Conservation (phyloP, 176 grass and related monocot genomes). For the Chloris gayana region DNA sequence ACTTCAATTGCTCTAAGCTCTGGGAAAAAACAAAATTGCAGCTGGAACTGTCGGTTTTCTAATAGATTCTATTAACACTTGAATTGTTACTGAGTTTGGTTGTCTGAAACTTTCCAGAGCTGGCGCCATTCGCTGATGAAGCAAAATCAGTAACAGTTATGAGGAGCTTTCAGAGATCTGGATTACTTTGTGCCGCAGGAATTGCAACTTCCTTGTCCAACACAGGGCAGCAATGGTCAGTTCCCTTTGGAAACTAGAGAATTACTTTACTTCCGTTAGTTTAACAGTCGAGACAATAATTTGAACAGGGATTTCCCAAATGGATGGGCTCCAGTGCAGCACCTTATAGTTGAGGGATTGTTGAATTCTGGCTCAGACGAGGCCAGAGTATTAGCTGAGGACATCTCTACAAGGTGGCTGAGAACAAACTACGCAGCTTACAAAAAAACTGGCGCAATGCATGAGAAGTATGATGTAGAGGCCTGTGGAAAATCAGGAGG, state of each 20-base stretch:
- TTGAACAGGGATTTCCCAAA: conserved; percentile 88
- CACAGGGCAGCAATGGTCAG: conserved; percentile 86
- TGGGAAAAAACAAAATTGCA: background rate
- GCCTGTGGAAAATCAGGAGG: conserved; percentile 74
- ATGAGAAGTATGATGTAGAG: conserved; percentile 86
- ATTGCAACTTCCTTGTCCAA: conserved; percentile 84
- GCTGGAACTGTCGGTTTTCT: background rate
- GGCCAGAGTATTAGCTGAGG: conserved; percentile 63
- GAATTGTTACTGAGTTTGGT: background rate
- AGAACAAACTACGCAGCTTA: conserved; percentile 84
- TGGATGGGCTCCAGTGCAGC: conserved; percentile 91
- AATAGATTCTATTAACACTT: background rate
- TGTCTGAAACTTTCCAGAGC: conserved; percentile 35
- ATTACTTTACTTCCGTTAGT: background rate
- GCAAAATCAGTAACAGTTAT: conserved; percentile 47
- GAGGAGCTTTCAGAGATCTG: conserved; percentile 74
- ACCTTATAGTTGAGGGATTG: conserved; percentile 88
- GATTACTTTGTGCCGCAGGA: conserved; percentile 67
- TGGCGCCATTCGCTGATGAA: conserved; percentile 33
- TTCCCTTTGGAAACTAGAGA: background rate
- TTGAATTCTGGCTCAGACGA: conserved; percentile 76
- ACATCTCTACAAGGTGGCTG: conserved; percentile 84
- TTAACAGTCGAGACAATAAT: background rate
- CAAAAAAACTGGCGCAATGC: conserved; percentile 67
- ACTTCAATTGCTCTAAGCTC: background rate